Evolutionary conservation across 306 rosid species (phyloP).

Genomic region (Herpetospermum pedunculosum): DNA sequence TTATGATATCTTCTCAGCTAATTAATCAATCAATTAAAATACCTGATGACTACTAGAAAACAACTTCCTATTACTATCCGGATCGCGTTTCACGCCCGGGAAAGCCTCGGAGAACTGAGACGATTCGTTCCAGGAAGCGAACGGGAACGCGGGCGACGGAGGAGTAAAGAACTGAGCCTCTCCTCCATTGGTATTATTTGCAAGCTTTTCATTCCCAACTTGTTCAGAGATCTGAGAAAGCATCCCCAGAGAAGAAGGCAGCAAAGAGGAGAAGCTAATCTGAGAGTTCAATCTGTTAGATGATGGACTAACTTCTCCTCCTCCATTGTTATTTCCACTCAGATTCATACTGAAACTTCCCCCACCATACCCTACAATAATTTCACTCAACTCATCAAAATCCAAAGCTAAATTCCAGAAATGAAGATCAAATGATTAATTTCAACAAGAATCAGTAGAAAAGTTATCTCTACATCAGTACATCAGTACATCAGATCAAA

Average conservation of each 20-base stretch:
- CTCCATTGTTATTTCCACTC: conserved; percentile 24
- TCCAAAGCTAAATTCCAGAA: not conserved
- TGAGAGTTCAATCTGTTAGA: conserved; percentile 43
- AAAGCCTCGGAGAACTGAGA: conserved; percentile 31
- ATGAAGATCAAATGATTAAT: not conserved
- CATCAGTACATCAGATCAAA: not conserved
- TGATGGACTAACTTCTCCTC: conserved; percentile 31
- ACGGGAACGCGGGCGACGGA: conserved; percentile 38
- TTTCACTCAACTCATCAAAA: conserved; percentile 10
- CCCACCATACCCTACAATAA: conserved; percentile 41
- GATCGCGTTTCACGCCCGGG: conserved; percentile 39
- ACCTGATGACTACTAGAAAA: conserved; percentile 51
- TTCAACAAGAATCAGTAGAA: not conserved
- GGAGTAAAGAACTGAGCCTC: conserved; percentile 26
- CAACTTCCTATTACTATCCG: conserved; percentile 28
- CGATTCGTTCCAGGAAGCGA: conserved; percentile 47
- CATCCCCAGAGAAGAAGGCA: conserved; percentile 41
- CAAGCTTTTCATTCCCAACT: conserved; percentile 31
- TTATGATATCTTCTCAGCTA: not conserved
- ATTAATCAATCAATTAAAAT: not conserved
- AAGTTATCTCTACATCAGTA: no score
- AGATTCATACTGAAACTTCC: conserved; percentile 26
- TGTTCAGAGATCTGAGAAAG: conserved; percentile 49
- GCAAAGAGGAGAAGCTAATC: conserved; percentile 42
- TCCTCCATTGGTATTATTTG: conserved; percentile 21